Conservation (phyloP, 2,329 filamentous ascomycete species). For the Aureobasidium sp. region DNA sequence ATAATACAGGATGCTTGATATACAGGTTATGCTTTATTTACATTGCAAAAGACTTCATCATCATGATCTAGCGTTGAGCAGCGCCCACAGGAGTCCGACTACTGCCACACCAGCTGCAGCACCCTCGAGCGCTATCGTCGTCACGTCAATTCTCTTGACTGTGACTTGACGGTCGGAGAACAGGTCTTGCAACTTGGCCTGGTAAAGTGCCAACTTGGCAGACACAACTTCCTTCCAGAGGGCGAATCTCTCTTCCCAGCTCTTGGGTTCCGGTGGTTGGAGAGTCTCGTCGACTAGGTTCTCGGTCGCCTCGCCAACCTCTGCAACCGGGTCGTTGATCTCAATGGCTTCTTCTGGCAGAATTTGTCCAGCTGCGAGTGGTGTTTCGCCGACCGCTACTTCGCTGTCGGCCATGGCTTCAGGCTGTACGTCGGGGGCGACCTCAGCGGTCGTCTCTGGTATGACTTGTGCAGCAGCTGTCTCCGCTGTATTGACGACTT, state of each 20-base stretch:
- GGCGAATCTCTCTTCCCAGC: conserved; percentile 3
- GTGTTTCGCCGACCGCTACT: conserved; percentile 11
- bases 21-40: conserved; percentile 12
- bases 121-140: conserved; percentile 38
- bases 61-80: conserved; percentile 26
- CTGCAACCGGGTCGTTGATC: neutral
- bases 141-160: conserved; percentile 40
- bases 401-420: conserved; percentile 1
- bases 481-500: conserved; percentile 19
- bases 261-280: neutral
- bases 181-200: conserved; percentile 24
- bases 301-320: neutral
- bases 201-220: neutral
- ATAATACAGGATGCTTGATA: conserved; percentile 12
- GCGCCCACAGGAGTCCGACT: conserved; percentile 29
- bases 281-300: neutral
- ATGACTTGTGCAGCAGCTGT: conserved; percentile 17
- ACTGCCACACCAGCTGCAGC: conserved; percentile 35
- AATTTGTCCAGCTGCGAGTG: conserved; percentile 20
- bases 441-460: conserved; percentile 4
- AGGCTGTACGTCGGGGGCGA: neutral
- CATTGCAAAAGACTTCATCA: conserved; percentile 10
- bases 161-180: conserved; percentile 40
- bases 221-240: neutral
- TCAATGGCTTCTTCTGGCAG: conserved; percentile 22